A percentile compares a stretch with the other conserved stretches of the same genome.
phyloP scores from a whole-genome alignment of 768 basidiomycete species.

The Heimioporus sp. region DNA sequence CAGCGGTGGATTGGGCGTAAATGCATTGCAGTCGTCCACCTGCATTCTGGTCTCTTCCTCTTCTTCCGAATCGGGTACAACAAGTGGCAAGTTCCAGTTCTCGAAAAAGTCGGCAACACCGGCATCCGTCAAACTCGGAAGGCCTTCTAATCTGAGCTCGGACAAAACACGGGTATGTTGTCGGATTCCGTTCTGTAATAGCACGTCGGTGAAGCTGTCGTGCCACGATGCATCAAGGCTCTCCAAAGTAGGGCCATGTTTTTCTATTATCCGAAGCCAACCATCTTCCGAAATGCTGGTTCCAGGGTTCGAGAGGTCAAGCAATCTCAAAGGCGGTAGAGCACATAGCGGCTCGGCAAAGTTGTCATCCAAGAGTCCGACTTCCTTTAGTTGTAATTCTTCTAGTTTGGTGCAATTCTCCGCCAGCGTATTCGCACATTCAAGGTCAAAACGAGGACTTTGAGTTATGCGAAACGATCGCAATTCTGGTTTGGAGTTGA shows the following conservation, averaged over 20 bases:
- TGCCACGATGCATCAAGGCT: constrained; percentile 76
- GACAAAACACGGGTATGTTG: constrained; percentile 46
- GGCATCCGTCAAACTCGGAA: constrained; percentile 64
- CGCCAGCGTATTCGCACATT: constrained; percentile 60
- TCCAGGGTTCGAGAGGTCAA: constrained; percentile 71
- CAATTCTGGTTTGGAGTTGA: constrained; percentile 60
- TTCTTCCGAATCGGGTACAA: constrained; percentile 11
- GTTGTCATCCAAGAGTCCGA: constrained; percentile 66
- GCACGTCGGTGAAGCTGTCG: constrained; percentile 52
- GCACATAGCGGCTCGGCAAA: constrained; percentile 54
- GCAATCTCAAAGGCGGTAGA: constrained; percentile 40
- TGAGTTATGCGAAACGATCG: constrained; percentile 78
- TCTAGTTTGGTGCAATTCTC: constrained; percentile 48
- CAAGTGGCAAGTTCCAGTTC: constrained; percentile 39
- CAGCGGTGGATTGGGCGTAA: constrained; percentile 45
- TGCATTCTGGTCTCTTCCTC: constrained; percentile 14
- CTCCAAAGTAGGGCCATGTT: constrained; percentile 53
- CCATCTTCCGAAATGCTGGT: constrained; percentile 54
- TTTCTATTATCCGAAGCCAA: constrained; percentile 51
- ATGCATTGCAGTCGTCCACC: constrained; percentile 10
- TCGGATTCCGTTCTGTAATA: constrained; percentile 60
- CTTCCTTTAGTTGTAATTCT: constrained; percentile 76
- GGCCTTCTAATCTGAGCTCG: constrained; percentile 51
- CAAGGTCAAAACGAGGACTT: constrained; percentile 80
- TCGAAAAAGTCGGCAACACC: constrained; percentile 71